phyloP scores from a whole-genome alignment of 768 basidiomycete genomes.

The Cubamyces sp. region DNA sequence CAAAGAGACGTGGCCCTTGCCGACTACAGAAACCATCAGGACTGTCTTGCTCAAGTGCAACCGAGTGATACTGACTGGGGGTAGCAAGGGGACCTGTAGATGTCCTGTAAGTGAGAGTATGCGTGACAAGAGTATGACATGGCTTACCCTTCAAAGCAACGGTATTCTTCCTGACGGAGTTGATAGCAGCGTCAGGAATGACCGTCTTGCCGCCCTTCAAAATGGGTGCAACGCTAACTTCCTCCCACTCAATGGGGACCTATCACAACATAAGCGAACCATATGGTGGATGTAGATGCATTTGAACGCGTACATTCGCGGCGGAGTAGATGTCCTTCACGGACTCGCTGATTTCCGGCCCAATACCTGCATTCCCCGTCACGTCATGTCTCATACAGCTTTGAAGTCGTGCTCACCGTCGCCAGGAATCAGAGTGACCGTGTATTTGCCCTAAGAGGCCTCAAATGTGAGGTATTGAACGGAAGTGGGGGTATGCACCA shows the following conservation, averaged over 20 bases:
- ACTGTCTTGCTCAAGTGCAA: background rate
- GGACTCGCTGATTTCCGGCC: conserved; percentile 96
- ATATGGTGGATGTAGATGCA: background rate
- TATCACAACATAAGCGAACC: conserved; percentile 35
- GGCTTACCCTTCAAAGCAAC: conserved; percentile 91
- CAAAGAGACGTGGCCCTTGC: conserved; percentile 97
- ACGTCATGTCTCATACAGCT: conserved; percentile 21
- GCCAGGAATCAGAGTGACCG: conserved; percentile 94
- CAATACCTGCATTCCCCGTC: conserved; percentile 73
- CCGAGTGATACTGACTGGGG: conserved; percentile 68
- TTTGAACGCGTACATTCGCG: conserved; percentile 62
- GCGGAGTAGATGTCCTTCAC: conserved; percentile 92
- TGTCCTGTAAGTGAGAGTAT: background rate
- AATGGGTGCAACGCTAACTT: conserved; percentile 94
- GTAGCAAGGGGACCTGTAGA: conserved; percentile 88
- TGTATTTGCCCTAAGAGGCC: conserved; percentile 83
- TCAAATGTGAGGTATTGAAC: conserved; percentile 9
- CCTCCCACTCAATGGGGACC: conserved; percentile 99
- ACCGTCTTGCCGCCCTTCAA: conserved; percentile 95
- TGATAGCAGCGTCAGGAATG: conserved; percentile 91
- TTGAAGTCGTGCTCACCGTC: conserved; percentile 64
- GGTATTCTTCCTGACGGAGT: conserved; percentile 93
- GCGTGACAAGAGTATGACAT: background rate
- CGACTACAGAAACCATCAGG: conserved; percentile 59
- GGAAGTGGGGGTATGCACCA: background rate